These are phyloP conservation scores for Stenocarpella maydis DNA, from an alignment of 2,329 filamentous ascomycete species.

Conservation along the genomic window DNA sequence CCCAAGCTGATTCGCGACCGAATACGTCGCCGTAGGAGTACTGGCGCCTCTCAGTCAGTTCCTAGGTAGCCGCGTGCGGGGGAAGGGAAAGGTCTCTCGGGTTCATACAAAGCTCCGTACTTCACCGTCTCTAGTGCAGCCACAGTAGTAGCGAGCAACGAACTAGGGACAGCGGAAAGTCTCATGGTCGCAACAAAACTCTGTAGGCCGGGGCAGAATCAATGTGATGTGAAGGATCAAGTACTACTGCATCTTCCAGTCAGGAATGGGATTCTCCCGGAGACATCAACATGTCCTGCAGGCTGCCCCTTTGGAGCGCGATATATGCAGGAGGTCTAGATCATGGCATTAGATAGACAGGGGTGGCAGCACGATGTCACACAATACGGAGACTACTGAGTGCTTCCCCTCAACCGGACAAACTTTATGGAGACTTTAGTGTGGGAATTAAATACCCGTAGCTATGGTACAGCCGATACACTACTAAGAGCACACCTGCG, in stretches of 20 bases:
- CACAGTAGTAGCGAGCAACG: not conserved
- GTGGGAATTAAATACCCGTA: not conserved
- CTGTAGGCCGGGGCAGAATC: not conserved
- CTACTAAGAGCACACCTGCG: not conserved
- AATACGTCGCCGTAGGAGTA: constrained; percentile 41
- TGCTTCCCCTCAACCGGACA: not conserved
- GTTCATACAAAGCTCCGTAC: constrained; percentile 37
- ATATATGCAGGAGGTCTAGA: not conserved
- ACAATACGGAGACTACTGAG: not conserved
- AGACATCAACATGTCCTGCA: not conserved
- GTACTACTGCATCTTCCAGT: not conserved
- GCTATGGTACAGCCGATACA: not conserved
- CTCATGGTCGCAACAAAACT: constrained; percentile 20
- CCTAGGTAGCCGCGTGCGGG: not conserved
- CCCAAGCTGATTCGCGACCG: constrained; percentile 43
- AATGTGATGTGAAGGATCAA: not conserved
- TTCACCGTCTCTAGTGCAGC: constrained; percentile 30
- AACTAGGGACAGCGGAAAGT: constrained; percentile 7
- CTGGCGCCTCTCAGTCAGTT: constrained; percentile 10
- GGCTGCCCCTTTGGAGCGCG: not conserved
- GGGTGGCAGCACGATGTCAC: constrained; percentile 3
- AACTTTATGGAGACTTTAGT: not conserved
- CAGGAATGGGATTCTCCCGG: not conserved
- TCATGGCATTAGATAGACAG: constrained; percentile 15
- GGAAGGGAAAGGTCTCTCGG: not conserved